Conservation (phyloP, 2,329 filamentous ascomycete genomes). For the Nothopassalora personata region DNA sequence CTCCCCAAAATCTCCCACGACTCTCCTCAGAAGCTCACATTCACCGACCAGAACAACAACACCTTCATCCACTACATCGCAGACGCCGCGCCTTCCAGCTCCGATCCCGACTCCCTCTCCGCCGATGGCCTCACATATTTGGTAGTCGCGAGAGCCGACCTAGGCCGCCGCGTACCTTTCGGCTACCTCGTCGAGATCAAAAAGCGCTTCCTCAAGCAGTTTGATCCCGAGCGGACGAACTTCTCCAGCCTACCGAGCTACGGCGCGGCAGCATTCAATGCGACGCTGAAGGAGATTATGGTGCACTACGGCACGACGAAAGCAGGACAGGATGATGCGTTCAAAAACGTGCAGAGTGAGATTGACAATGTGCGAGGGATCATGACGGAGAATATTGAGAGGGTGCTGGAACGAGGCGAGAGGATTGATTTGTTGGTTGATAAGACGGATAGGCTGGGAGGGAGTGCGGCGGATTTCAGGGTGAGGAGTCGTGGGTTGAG, state of each 20-base stretch:
- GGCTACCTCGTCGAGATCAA: slow-evolving; percentile 89
- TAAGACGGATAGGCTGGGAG: slow-evolving; percentile 89
- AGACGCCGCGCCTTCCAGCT: slow-evolving; percentile 50
- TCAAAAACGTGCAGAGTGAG: slow-evolving; percentile 76
- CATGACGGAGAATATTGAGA: slow-evolving; percentile 93
- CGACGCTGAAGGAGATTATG: slow-evolving; percentile 69
- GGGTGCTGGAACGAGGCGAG: slow-evolving; percentile 82
- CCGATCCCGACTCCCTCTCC: slow-evolving; percentile 29
- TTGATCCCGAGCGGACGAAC: slow-evolving; percentile 61
- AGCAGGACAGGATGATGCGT: slow-evolving; percentile 71
- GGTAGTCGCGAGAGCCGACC: slow-evolving; percentile 73
- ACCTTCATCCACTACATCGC: slow-evolving; percentile 96
- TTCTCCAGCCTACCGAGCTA: slow-evolving; percentile 79
- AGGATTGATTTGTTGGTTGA: slow-evolving; percentile 89
- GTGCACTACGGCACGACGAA: slow-evolving; percentile 76
- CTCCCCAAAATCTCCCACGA: slow-evolving; percentile 89
- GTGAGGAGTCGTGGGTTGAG: slow-evolving; percentile 80
- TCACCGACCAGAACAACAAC: slow-evolving; percentile 71
- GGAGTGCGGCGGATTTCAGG: slow-evolving; percentile 83
- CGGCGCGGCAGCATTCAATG: slow-evolving; percentile 83
- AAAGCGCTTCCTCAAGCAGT: slow-evolving; percentile 73
- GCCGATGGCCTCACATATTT: slow-evolving; percentile 83
- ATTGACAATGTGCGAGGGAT: slow-evolving; percentile 89
- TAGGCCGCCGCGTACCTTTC: slow-evolving; percentile 85
- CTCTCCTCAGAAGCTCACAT: slow-evolving; percentile 80